Evolutionary conservation across 1,284 basidiomycete genomes (phyloP), one percentile per base, ranked within the genome.

Genomic region (Ganoderma boninense): DNA sequence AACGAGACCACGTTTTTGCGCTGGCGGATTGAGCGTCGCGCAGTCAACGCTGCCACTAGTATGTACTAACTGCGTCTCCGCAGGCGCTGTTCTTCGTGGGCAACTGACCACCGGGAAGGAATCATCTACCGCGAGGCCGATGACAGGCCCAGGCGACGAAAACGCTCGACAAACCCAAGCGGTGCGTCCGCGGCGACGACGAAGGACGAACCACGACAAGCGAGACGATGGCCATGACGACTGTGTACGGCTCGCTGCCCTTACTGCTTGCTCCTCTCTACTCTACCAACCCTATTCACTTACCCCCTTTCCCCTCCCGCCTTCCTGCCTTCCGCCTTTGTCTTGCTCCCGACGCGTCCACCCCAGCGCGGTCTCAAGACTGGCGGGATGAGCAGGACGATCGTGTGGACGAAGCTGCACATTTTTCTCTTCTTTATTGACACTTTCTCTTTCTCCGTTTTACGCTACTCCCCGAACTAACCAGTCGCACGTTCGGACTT

Each of bases 41-140:
- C 29, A 32, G 29, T 32, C 29, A 10, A 38, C 38, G 38, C 7
- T 7, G 38, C 38, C 38, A 10, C 38, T 38, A 32, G 29, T 32
- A 2, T 38, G 16, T 6, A 40, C 57, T 60, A 20, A 60, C 57
- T n/a, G 57, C 35, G 43, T n/a, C 38, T 52, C 44, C 6, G 38
- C 63, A 74, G 73, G 66, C 70, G 63, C 62, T 74, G 35, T 59
- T 52, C 63, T 59, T 72, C 42, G 70, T 64, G 54, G 66, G 67
- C 69, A 66, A 65, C 54, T 74, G 68, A 69, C 23, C 56, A 38
- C 42, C 52, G n/a, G n/a, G n/a, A n/a, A n/a, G n/a, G n/a, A n/a
- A n/a, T n/a, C n/a, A n/a, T n/a, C n/a, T n/a, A n/a, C n/a, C n/a
- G n/a, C n/a, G n/a, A n/a, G n/a, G n/a, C n/a, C n/a, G n/a, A n/a